Evolutionary conservation across 2,329 filamentous ascomycete genomes (phyloP), one percentile per base, ranked within the genome.

Genomic region (Rutstroemia sp.): DNA sequence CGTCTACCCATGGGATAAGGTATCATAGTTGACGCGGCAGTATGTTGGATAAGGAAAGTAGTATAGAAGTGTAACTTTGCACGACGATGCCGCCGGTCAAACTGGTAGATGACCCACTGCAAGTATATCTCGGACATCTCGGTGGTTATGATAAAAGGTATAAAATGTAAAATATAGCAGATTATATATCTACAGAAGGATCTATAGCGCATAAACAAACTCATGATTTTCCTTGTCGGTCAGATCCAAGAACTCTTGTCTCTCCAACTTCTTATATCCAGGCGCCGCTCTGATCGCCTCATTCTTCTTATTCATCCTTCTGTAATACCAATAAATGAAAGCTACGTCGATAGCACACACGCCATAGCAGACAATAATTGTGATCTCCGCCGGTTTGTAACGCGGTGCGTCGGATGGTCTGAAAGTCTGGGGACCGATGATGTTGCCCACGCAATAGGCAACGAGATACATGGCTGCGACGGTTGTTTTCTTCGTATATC

Each of bases 371-470:
- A 63, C 59, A 67, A 83, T 73, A 55, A 82, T 76, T 16, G 78
- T 75, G 23, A 82, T 73, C 58, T 67, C 57, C 23, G 65, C 67
- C 4, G 63, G 61, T 2, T 57, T 49, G 39, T 69, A 69, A 3
- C 76, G 70, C 1, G 79, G 80, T 0, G 74, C 77, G 58, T 82
- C 78, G 42, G 71, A 71, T 4, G 65, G 63, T 62, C 77, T 60
- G 45, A 69, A 69, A 8, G 63, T 64, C 34, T 70, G 67, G 3
- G 67, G 67, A 4, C 78, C 78, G 34, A 80, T 76, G 56, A 81
- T 80, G 61, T 79, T 79, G 0, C 77, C 79, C 1, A 77, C 71
- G 53, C 77, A 80, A 58, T 80, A 81, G 1, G 73, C 78, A 2
- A 77, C 73, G 8, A 69, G 56, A 27, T 64, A 67, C n/a, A 78